phyloP scores from a whole-genome alignment of 352 stramenopile genomes.

The Bremia lactucae region DNA sequence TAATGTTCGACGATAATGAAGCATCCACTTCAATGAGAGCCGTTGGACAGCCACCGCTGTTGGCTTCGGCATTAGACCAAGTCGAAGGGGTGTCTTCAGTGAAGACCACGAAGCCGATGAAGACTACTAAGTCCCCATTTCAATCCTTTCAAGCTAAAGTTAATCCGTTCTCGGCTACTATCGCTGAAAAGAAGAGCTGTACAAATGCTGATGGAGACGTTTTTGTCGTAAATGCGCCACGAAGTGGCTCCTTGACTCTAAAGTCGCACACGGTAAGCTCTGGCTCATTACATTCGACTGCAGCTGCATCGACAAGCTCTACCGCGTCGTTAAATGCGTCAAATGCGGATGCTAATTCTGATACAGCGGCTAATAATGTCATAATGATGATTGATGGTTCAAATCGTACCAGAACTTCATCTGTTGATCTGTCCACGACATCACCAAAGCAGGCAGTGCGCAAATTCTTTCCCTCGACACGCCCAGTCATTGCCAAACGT shows the following conservation, averaged over 20 bases:
- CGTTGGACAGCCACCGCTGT: constrained; percentile 14
- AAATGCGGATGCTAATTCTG: not conserved
- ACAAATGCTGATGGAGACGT: not conserved
- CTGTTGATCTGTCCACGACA: constrained; percentile 5
- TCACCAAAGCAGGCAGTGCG: constrained; percentile 33
- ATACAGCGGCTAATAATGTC: not conserved
- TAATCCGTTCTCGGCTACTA: constrained; percentile 15
- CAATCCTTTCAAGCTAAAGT: constrained; percentile 76
- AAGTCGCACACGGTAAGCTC: constrained; percentile 12
- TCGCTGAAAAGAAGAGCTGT: constrained; percentile 5
- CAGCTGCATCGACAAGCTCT: not conserved
- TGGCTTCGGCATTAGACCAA: constrained; percentile 31
- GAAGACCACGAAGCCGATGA: constrained; percentile 10
- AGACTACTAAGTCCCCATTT: constrained; percentile 57
- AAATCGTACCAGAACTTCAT: not conserved
- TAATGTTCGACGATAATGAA: constrained; percentile 20
- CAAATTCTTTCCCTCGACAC: constrained; percentile 35
- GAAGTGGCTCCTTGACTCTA: constrained; percentile 24
- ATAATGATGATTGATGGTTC: not conserved
- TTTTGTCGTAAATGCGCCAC: constrained; percentile 4
- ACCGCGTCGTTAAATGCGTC: not conserved
- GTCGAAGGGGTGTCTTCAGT: constrained; percentile 25
- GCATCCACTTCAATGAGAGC: constrained; percentile 2
- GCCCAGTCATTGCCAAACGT: constrained; percentile 36
- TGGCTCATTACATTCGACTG: not conserved